Conservation (phyloP, 805 yeast genomes). For the Ogataea kodamae region DNA sequence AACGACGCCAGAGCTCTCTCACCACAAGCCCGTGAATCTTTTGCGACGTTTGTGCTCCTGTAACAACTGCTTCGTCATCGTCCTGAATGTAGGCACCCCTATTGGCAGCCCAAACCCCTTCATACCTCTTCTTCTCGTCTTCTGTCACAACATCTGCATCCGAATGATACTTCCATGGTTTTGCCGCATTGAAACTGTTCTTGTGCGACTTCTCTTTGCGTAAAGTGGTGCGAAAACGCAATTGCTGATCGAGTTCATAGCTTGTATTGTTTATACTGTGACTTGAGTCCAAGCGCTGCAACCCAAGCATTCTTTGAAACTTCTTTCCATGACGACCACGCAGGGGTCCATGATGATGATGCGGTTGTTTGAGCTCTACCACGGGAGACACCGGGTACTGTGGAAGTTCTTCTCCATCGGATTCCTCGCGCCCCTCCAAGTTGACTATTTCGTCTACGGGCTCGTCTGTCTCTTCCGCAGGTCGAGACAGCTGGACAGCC, state of each 20-base stretch:
- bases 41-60: slow-evolving; percentile 7
- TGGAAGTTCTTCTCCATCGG: slow-evolving; percentile 15
- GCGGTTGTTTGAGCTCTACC: slow-evolving; percentile 16
- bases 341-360: slow-evolving; percentile 25
- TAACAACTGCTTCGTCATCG: slow-evolving; percentile 7
- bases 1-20: slow-evolving; percentile 74
- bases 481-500: no score
- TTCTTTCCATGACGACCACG: slow-evolving; percentile 23
- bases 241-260: slow-evolving; percentile 20
- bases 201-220: slow-evolving; percentile 35
- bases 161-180: slow-evolving; percentile 90
- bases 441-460: background rate
- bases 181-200: slow-evolving; percentile 70
- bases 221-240: slow-evolving; percentile 50
- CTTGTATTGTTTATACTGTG: slow-evolving; percentile 2
- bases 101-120: slow-evolving; percentile 91
- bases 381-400: slow-evolving; percentile 21
- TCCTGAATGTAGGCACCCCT: slow-evolving; percentile 53
- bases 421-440: background rate
- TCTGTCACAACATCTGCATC: slow-evolving; percentile 48
- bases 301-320: slow-evolving; percentile 23
- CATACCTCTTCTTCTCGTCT: slow-evolving; percentile 81
- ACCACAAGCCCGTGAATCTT: slow-evolving; percentile 62
- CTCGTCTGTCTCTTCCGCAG: slow-evolving; percentile 1
- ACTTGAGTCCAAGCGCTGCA: slow-evolving; percentile 16